phyloP scores from a whole-genome alignment of 2,329 filamentous ascomycete genomes.

The Fonsecaea monophora region DNA sequence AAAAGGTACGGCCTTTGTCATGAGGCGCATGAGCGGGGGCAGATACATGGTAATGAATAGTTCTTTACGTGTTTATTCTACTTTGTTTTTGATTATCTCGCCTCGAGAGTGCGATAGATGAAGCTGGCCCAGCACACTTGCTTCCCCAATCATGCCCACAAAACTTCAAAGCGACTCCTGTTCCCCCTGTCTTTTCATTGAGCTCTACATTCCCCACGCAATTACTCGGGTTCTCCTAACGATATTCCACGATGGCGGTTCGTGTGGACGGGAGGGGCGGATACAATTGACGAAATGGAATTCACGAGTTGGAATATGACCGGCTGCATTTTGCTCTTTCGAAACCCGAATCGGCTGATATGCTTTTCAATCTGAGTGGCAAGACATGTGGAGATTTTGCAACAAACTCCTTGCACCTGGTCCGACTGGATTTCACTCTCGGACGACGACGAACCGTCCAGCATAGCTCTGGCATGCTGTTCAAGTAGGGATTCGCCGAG shows the following conservation, averaged over 20 bases:
- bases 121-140: background rate
- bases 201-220: background rate
- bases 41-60: background rate
- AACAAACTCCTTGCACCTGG: too few species aligned
- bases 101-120: background rate
- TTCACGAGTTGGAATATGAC: background rate
- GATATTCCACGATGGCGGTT: background rate
- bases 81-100: background rate
- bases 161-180: background rate
- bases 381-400: too few species aligned
- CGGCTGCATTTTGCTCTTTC: too few species aligned
- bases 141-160: background rate
- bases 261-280: constrained; percentile 10
- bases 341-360: too few species aligned
- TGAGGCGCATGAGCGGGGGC: background rate
- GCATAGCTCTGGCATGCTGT: too few species aligned
- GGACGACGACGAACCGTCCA: too few species aligned
- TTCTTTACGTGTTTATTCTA: background rate
- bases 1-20: background rate
- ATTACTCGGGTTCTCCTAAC: background rate
- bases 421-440: too few species aligned
- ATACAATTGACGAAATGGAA: constrained; percentile 11
- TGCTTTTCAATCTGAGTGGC: too few species aligned
- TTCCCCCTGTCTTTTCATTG: background rate
- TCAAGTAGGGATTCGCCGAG: too few species aligned